These are phyloP conservation scores for Nannochloropsis salina DNA, from an alignment of 108 stramenopile genomes.

Conservation along the genomic window DNA sequence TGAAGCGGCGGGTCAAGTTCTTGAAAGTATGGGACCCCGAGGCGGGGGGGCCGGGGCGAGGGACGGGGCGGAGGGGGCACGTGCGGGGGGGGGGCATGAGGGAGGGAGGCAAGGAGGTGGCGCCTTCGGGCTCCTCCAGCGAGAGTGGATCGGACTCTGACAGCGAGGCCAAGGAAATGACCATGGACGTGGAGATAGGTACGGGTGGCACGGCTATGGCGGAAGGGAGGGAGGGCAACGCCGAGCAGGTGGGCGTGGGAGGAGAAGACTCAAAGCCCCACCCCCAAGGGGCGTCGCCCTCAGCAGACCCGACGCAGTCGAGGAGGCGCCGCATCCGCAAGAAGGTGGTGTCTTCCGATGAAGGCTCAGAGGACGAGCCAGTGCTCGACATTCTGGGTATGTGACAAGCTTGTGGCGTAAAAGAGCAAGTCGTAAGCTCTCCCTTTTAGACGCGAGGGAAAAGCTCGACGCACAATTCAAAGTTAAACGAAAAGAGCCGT, in stretches of 20 bases:
- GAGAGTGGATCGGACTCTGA: neutral
- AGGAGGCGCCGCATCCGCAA: neutral
- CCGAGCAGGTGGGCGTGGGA: neutral
- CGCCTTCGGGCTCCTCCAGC: neutral
- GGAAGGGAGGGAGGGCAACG: neutral
- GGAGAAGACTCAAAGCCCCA: neutral
- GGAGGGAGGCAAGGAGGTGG: neutral
- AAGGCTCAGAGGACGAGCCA: neutral
- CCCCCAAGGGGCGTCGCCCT: neutral
- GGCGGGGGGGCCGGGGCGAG: neutral
- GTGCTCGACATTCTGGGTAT: neutral
- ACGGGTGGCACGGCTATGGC: neutral
- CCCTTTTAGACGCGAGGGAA: too few relatives aligned
- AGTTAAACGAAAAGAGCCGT: too few relatives aligned
- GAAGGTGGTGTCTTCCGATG: neutral
- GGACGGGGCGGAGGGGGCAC: neutral
- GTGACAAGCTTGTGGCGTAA: neutral
- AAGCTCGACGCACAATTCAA: too few relatives aligned
- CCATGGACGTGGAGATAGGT: neutral
- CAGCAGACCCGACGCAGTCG: neutral
- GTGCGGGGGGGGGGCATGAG: neutral
- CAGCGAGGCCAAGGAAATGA: neutral
- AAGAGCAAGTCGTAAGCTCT: too few relatives aligned
- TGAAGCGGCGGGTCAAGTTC: constrained; percentile 38
- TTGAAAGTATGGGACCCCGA: constrained; percentile 26